Base-by-base conservation (phyloP, 2,329 filamentous ascomycete species). In the Lecanicillium sp. region DNA sequence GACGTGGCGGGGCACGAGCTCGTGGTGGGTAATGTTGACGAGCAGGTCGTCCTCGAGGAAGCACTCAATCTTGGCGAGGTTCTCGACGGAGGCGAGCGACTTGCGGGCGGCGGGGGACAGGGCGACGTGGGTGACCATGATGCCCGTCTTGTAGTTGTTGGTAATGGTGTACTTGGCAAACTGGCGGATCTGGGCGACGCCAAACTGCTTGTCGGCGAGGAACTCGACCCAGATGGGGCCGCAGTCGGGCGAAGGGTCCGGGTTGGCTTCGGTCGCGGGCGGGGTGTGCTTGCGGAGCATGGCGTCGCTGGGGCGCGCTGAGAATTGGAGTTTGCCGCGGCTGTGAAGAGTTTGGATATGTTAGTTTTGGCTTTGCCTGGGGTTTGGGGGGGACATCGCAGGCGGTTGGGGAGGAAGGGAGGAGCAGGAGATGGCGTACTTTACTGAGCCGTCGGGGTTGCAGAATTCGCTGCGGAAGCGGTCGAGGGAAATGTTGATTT, bases 1-100 rank as follows among this genome's bases (percentile, higher is more conserved):
- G 28, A 97, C 81, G 59, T 98, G 92, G 59, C 85, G 88, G 32
- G 92, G 92, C 20, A 98, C 92, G 40, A 98, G 76, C 65, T 97
- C 90, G 68, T 98, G 92, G 61, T 89, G 86, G 43, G 90, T 97
- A 62, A 98, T 97, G 67, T 98, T 98, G 64, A 98, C 89, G 44
- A 97, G 74, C 52, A 98, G 66, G 65, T 98, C 92, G 60, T 92
- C 84, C 71, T 97, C 92, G 52, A 90, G 78, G 69, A 98, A 98
- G 59, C 87, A 87, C 69, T 98, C 92, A 56, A 96, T 87, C 55
- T 85, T 79, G 40, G 84, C 84, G 58, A 79, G 74, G 45, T 80
- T 79, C 51, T 84, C 78, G 42, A 90, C 79, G 43, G 82, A 81
- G 48, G 80, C 80, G 51, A 94, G 83, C 49, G 89, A 80, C 68